Evolutionary conservation across 306 rosid species (phyloP), one percentile per base, ranked within the genome.

Genomic region (Malus fusca): DNA sequence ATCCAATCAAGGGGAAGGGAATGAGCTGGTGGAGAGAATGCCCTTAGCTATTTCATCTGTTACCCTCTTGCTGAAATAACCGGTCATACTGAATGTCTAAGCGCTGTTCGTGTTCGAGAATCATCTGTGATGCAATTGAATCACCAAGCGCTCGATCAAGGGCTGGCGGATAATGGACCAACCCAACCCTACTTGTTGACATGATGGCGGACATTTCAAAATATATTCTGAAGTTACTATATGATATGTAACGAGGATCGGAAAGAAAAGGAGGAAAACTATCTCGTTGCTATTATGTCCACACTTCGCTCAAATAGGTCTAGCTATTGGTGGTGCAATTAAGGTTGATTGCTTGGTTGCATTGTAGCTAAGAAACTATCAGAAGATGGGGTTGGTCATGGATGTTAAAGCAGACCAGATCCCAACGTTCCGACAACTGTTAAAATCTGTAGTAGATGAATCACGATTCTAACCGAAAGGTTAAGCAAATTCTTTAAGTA

Each of bases 381-480:
- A 72, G 82, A 43, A 81, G 30, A 82, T 74, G 84, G 97, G 97
- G 17, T 76, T 89, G 75, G 88, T 88, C 80, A 88, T 93, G 95
- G 87, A 69, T 9, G 78, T 89, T 66, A 81, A 85, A 77, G 91
- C 89, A 67, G 85, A 68, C 56, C 84, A 87, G 72, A 69, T 93
- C 52, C 73, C 88, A 61, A 17, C 83, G 64, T 93, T 93, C 84
- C 86, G 88, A 56, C 83, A 82, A 78, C 89, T 88, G 79, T 83
- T 93, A 68, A 80, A 53, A 60, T 80, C 88, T 78, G 63, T 86
- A 56, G 80, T 90, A 53, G 76, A 73, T 73, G 85, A 88, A 68
- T 40, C 88, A 43, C 84, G 70, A 74, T 28, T 33, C 61, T 30
- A 5, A 74, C 4, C 4, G 11, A 46, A 44, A 46, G 70, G 78